Evolutionary conservation across 2,329 filamentous ascomycete species (phyloP), one percentile per base, ranked within the genome.

Genomic region (Hymenoscyphus linearis): DNA sequence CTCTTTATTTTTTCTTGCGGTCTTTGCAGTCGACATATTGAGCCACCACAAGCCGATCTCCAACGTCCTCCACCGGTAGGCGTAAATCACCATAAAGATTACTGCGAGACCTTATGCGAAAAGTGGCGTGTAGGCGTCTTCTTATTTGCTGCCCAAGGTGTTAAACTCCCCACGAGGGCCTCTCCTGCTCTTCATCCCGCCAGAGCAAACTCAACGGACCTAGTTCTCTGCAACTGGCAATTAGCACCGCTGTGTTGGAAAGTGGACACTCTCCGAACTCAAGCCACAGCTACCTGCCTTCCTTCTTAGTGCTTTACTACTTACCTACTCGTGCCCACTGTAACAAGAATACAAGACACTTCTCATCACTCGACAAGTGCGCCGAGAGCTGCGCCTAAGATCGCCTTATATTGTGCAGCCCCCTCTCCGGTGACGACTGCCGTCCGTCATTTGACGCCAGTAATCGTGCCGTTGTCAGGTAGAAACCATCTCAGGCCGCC

Each of bases 241-340:
- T 68, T 68, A 67, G 65, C 68, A 68, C 64, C 62, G 63, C 18
- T 63, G 57, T 61, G 4, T 47, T n/a, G 40, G 40, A 22, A n/a
- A 47, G n/a, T 9, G 22, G 12, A 47, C n/a, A 13, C 18, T 63
- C 63, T 66, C 65, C 67, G 66, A 52, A 47, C 62, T 44, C 58
- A 69, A 71, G 67, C 69, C 70, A 70, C 69, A 67, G 61, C 58
- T 50, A 67, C 60, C 58, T 50, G 60, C 53, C 60, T 62, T 62
- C 58, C 63, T 65, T 62, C 52, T 64, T 61, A 67, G 60, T 55
- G 54, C 63, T 62, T 55, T 58, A 65, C 61, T 40, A 40, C 40
- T 65, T 65, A 58, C 57, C 57, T 65, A 59, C 54, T 61, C 62
- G 66, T 63, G 59, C 56, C 63, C 61, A 62, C 65, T 62, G 60